A percentile compares a stretch with the other conserved stretches of the same genome.
phyloP scores from a whole-genome alignment of 2,329 filamentous ascomycete genomes.

The Claviceps sp. region DNA sequence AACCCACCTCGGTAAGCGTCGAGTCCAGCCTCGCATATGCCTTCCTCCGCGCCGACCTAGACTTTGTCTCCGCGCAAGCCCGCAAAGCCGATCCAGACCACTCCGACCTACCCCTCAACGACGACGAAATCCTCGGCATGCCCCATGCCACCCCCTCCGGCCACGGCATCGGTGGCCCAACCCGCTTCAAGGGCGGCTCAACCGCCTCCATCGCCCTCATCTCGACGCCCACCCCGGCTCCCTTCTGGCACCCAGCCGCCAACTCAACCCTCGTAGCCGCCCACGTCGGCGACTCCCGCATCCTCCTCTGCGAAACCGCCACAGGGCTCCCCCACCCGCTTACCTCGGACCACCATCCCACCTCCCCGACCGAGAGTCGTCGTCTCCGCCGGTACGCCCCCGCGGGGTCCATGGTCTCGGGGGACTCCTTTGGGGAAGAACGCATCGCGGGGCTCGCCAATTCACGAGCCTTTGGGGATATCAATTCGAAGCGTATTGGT shows the following conservation, averaged over 20 bases:
- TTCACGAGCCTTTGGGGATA: constrained; percentile 86
- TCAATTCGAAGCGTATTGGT: constrained; percentile 79
- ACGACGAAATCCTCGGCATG: constrained; percentile 65
- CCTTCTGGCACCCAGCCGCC: constrained; percentile 88
- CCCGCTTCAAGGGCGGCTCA: constrained; percentile 82
- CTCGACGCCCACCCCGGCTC: constrained; percentile 78
- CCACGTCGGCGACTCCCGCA: constrained; percentile 86
- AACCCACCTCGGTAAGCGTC: constrained; percentile 40
- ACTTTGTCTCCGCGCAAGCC: constrained; percentile 85
- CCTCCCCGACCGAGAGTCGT: constrained; percentile 68
- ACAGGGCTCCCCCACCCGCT: constrained; percentile 69
- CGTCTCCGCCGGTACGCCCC: constrained; percentile 72
- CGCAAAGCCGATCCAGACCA: constrained; percentile 65
- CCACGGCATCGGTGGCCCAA: constrained; percentile 56
- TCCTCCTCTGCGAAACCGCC: constrained; percentile 75
- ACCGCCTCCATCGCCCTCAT: constrained; percentile 84
- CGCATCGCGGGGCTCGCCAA: constrained; percentile 89
- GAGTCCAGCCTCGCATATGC: constrained; percentile 79
- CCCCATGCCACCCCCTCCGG: constrained; percentile 40
- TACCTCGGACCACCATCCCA: constrained; percentile 86
- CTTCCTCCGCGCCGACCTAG: constrained; percentile 84
- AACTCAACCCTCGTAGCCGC: constrained; percentile 74
- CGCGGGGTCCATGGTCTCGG: constrained; percentile 65
- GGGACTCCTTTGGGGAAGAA: constrained; percentile 91
- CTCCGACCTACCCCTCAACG: constrained; percentile 67